A percentile compares a stretch with the other conserved stretches of the same genome.
phyloP scores from a whole-genome alignment of 2,329 filamentous ascomycete species.

The Paracamarosporium sp. region DNA sequence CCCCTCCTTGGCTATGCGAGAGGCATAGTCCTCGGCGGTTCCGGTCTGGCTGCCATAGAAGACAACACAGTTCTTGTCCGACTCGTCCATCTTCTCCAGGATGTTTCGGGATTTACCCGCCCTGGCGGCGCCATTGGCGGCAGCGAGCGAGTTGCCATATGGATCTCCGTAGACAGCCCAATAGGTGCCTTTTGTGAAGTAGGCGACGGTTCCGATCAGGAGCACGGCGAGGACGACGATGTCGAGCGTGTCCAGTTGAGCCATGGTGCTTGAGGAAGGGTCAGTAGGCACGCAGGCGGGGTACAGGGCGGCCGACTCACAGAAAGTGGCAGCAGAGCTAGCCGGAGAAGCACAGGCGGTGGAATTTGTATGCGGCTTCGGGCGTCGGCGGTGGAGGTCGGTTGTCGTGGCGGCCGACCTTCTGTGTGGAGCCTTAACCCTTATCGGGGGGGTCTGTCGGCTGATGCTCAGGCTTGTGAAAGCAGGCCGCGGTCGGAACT shows the following conservation, averaged over 20 bases:
- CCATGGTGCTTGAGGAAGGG: conserved; percentile 66
- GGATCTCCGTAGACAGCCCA: conserved; percentile 91
- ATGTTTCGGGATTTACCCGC: conserved; percentile 89
- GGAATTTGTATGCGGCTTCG: conserved; percentile 29
- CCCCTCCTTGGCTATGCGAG: conserved; percentile 93
- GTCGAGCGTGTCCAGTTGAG: conserved; percentile 95
- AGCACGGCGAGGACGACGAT: conserved; percentile 87
- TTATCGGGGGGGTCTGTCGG: conserved; percentile 15
- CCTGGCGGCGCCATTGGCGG: conserved; percentile 70
- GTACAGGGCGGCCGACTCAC: conserved; percentile 13
- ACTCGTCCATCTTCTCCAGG: conserved; percentile 93
- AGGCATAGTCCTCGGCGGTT: conserved; percentile 97
- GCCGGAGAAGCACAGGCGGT: conserved; percentile 35
- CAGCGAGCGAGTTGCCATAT: conserved; percentile 77
- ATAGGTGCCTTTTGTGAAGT: conserved; percentile 96
- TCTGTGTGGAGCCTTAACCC: conserved; percentile 12
- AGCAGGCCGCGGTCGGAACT: background rate
- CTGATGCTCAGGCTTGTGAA: conserved; percentile 11
- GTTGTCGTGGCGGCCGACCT: conserved; percentile 20
- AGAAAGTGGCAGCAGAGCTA: conserved; percentile 27
- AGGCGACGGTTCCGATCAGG: conserved; percentile 85
- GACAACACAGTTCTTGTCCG: conserved; percentile 94
- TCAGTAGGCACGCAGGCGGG: conserved; percentile 17
- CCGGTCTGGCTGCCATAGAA: conserved; percentile 99
- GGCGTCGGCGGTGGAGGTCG: conserved; percentile 23